A percentile compares a stretch with the other conserved stretches of the same genome.
phyloP scores from a whole-genome alignment of 2,329 filamentous ascomycete species.

The Sordariomycetes sp. region DNA sequence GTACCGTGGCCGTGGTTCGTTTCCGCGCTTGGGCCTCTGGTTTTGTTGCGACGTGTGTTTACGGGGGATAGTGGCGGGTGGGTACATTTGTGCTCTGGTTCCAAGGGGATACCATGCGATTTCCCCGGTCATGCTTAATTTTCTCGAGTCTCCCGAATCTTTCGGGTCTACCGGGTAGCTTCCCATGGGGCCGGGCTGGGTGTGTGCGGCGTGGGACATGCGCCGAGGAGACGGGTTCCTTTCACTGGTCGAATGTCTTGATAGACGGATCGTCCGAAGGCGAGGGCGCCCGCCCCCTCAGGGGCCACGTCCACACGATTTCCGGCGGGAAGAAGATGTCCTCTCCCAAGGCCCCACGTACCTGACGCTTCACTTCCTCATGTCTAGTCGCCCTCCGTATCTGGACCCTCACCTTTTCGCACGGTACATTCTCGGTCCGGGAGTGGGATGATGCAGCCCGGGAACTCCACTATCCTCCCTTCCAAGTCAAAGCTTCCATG shows the following conservation, averaged over 20 bases:
- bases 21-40: too few species aligned
- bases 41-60: too few species aligned
- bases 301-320: background rate
- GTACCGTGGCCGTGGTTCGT: too few species aligned
- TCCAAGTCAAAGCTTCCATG: conserved; percentile 9
- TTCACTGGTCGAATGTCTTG: background rate
- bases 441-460: conserved; percentile 6
- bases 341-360: background rate
- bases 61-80: too few species aligned
- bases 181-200: background rate
- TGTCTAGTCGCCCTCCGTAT: background rate
- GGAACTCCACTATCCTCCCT: conserved; percentile 10
- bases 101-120: too few species aligned
- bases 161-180: too few species aligned
- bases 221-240: background rate
- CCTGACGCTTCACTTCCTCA: background rate
- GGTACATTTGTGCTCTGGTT: too few species aligned
- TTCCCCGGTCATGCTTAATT: too few species aligned
- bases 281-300: background rate
- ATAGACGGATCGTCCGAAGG: background rate
- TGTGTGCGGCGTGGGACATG: background rate
- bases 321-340: background rate
- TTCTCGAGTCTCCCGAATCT: too few species aligned
- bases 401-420: background rate
- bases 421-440: background rate